Conservation (phyloP, 768 basidiomycete species). For the Phanerochaete sordida region DNA sequence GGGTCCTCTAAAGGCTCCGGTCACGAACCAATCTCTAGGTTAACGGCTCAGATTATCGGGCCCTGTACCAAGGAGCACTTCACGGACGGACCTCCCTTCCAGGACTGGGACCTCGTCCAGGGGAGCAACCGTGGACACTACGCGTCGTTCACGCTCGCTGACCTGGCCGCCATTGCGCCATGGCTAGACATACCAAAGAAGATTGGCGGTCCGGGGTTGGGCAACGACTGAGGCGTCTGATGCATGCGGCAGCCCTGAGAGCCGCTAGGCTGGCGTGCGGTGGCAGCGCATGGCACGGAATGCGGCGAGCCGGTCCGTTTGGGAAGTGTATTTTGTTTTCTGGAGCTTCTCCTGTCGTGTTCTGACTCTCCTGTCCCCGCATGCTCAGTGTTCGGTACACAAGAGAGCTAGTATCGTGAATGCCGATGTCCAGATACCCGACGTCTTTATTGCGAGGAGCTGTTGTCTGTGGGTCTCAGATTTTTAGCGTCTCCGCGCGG, state of each 20-base stretch:
- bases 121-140: constrained; percentile 55
- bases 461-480: neutral
- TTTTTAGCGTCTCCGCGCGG: neutral
- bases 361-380: neutral
- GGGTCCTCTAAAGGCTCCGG: neutral
- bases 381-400: neutral
- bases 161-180: constrained; percentile 69
- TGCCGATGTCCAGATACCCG: neutral
- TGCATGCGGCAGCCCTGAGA: neutral
- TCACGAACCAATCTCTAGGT: constrained; percentile 34
- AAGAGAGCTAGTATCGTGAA: neutral
- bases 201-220: constrained; percentile 72
- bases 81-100: constrained; percentile 33
- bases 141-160: constrained; percentile 66
- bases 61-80: constrained; percentile 36
- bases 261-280: neutral
- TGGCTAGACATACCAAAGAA: constrained; percentile 72
- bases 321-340: neutral
- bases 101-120: constrained; percentile 46
- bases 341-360: neutral
- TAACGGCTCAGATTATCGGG: constrained; percentile 56
- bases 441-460: neutral
- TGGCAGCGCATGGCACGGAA: neutral
- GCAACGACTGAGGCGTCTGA: constrained; percentile 29
- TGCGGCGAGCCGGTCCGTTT: neutral